These are phyloP conservation scores for Candida michaelii DNA, from an alignment of 805 yeast species.

Conservation along the genomic window DNA sequence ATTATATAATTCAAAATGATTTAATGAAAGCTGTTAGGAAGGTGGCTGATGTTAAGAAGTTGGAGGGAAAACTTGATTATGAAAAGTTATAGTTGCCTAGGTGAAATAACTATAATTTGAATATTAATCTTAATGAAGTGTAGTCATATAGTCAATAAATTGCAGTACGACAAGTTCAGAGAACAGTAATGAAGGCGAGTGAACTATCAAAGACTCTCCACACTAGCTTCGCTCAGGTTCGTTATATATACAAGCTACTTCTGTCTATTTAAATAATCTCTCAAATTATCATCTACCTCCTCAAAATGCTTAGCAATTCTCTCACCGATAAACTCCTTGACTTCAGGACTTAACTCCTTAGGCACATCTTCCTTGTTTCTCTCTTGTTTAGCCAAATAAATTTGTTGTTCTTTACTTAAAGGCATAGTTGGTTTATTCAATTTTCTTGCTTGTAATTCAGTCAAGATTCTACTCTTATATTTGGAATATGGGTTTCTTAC, in stretches of 20 bases:
- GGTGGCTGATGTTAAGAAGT: constrained; percentile 93
- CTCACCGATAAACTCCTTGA: constrained; percentile 54
- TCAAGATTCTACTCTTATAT: constrained; percentile 54
- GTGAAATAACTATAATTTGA: no score
- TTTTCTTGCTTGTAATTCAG: constrained; percentile 60
- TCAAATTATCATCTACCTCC: constrained; percentile 32
- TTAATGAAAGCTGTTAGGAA: constrained; percentile 97
- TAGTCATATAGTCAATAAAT: no score
- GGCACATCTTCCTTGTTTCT: constrained; percentile 38
- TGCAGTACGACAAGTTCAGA: no score
- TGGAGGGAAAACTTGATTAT: constrained; percentile 94
- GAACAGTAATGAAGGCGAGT: no score
- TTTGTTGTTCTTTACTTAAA: constrained; percentile 58
- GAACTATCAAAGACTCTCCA: no score
- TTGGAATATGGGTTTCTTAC: constrained; percentile 78
- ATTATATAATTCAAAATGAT: constrained; percentile 89
- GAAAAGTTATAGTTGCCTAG: constrained; percentile 67
- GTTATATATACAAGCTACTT: constrained; percentile 11
- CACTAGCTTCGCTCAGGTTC: no score
- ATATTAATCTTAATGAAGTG: no score
- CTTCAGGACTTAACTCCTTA: constrained; percentile 48
- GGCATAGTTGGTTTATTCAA: constrained; percentile 80
- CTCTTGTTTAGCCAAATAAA: constrained; percentile 51
- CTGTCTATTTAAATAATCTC: constrained; percentile 40
- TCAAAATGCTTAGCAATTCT: constrained; percentile 43